Evolutionary conservation across 257 asterid species (phyloP), one percentile per base, ranked within the genome.

Genomic region (Parsonsia alboflavescens): DNA sequence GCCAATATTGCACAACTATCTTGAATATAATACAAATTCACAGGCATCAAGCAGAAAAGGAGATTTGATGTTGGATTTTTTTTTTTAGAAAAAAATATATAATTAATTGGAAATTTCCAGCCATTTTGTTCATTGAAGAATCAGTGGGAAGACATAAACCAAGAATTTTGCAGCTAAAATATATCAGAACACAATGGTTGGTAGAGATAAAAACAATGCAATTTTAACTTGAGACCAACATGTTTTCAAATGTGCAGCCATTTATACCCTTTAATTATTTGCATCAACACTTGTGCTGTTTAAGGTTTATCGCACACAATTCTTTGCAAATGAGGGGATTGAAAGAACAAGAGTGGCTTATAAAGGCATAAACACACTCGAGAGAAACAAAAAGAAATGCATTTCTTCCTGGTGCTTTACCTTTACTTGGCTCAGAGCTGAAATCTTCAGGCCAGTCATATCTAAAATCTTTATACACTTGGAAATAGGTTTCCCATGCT

Each of bases 401-500:
- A 19, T 59, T 59, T 19, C 48, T 33, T 0, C 21, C 50, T 39
- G 8, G 30, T 39, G 28, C 4, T 19, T 39, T 85, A 94, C 97
- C 98, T 94, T 94, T 50, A 94, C 82, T 61, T 92, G 97, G 83
- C 84, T 94, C 78, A 94, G 77, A 15, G 97, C 94, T 70, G 97
- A 92, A 73, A 94, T 90, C 90, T 86, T 88, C 68, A 94, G 83
- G 58, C 98, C 91, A 50, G 93, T 94, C 98, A 94, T 94, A 80
- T 92, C 98, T 80, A 92, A 79, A 78, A 94, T 73, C 86, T 94
- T 92, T 77, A 94, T 79, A 81, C 97, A 93, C 22, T 91, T 90
- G 76, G 89, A 84, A 24, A 93, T 85, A 69, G 88, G 84, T 44
- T 85, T 84, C 33, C 96, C 90, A 61, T 68, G 80, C 75, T 84